Evolutionary conservation across 768 basidiomycete genomes (phyloP).

Genomic region (Suillus brevipes): DNA sequence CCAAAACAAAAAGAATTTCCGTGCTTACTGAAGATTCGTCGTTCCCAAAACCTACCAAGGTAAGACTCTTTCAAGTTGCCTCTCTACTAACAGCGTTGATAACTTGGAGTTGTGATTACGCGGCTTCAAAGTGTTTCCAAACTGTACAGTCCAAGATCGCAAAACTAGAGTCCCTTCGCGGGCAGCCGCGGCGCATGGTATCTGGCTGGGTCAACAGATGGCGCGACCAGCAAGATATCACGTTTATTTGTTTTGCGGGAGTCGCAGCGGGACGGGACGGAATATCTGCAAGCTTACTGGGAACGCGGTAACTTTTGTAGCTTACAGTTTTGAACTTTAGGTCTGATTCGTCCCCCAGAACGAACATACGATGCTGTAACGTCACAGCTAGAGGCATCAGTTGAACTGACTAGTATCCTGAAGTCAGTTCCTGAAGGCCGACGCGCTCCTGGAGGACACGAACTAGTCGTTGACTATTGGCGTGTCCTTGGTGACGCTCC

Average conservation of each 20-base stretch:
- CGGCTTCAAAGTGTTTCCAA: conserved; percentile 15
- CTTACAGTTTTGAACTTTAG: not conserved
- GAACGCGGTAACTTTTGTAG: conserved; percentile 56
- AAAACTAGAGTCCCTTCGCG: conserved; percentile 57
- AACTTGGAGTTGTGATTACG: not conserved
- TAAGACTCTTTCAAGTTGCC: too few relatives aligned
- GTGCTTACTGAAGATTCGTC: too few relatives aligned
- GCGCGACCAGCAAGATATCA: conserved; percentile 90
- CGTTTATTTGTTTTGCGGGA: too few relatives aligned
- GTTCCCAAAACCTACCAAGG: too few relatives aligned
- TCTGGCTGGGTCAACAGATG: conserved; percentile 96
- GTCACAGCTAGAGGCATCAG: conserved; percentile 83
- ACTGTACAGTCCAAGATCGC: conserved; percentile 63
- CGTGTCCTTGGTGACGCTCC: conserved; percentile 83
- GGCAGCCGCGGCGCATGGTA: conserved; percentile 78
- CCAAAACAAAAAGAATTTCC: conserved; percentile 86
- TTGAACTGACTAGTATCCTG: conserved; percentile 84
- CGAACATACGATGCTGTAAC: conserved; percentile 89
- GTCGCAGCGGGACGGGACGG: conserved; percentile 94
- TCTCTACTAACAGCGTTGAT: too few relatives aligned
- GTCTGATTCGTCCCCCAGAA: conserved; percentile 46
- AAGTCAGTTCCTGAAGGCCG: conserved; percentile 91
- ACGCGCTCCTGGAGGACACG: conserved; percentile 84
- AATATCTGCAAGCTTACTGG: conserved; percentile 88
- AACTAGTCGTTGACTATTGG: conserved; percentile 94